Conservation (phyloP, 768 basidiomycete species). For the Tricholoma terreum region DNA sequence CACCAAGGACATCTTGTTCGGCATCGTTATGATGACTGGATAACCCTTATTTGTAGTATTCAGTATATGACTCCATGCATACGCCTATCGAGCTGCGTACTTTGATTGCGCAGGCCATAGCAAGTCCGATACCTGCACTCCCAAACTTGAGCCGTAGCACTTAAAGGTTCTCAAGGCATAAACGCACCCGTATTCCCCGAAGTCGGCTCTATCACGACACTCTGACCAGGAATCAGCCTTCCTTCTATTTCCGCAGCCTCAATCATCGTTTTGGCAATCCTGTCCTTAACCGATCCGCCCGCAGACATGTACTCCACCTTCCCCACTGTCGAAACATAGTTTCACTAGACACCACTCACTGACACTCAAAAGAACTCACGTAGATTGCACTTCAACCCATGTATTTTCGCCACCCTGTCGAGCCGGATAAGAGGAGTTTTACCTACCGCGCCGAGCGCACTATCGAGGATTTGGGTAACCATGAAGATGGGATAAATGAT, state of each 20-base stretch:
- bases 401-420: constrained; percentile 67
- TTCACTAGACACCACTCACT: not conserved
- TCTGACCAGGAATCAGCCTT: constrained; percentile 79
- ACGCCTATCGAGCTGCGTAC: constrained; percentile 37
- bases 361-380: constrained; percentile 45
- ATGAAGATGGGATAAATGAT: constrained; percentile 22
- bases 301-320: constrained; percentile 90
- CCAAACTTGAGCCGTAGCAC: not conserved
- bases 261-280: constrained; percentile 96
- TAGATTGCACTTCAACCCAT: constrained; percentile 86
- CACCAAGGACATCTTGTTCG: constrained; percentile 91
- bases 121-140: constrained; percentile 80
- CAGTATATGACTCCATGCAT: constrained; percentile 44
- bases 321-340: constrained; percentile 55
- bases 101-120: constrained; percentile 92
- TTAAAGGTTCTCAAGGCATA: constrained; percentile 1
- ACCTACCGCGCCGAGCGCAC: constrained; percentile 82
- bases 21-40: constrained; percentile 85
- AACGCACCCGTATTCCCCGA: constrained; percentile 87
- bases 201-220: constrained; percentile 93
- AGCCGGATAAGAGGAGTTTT: constrained; percentile 89
- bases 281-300: constrained; percentile 94
- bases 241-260: constrained; percentile 91
- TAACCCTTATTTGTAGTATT: constrained; percentile 89
- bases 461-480: constrained; percentile 61